Conservation (phyloP, 805 yeast genomes). For the Candida loeiensis region DNA sequence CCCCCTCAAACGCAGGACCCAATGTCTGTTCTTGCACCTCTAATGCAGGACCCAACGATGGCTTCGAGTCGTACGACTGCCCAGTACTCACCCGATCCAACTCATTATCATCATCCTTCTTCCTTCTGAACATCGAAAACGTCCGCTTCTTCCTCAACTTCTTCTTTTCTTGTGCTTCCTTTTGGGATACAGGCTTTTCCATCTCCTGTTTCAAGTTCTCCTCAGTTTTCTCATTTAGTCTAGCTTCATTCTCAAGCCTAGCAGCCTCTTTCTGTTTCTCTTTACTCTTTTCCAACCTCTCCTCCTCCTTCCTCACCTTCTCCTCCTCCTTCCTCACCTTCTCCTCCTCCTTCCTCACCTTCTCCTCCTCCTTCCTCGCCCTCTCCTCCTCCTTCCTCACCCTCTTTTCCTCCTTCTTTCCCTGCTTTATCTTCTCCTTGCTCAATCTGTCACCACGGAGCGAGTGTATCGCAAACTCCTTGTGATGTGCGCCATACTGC, state of each 20-base stretch:
- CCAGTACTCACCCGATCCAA: too few relatives aligned
- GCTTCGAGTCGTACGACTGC: background rate
- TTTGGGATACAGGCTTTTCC: too few relatives aligned
- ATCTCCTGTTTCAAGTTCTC: too few relatives aligned
- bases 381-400: constrained; percentile 6
- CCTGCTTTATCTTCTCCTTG: too few relatives aligned
- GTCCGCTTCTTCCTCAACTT: constrained; percentile 3
- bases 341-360: constrained; percentile 9
- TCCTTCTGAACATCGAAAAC: constrained; percentile 8
- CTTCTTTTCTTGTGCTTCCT: constrained; percentile 1
- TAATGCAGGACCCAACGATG: background rate
- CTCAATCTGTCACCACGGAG: constrained; percentile 15
- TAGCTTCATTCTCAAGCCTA: too few relatives aligned
- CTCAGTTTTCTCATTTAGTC: too few relatives aligned
- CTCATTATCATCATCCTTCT: too few relatives aligned
- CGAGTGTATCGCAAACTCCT: constrained; percentile 30
- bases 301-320: constrained; percentile 4
- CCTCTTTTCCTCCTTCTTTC: constrained; percentile 11
- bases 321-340: constrained; percentile 7
- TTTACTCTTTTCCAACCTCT: too few relatives aligned
- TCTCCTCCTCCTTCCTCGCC: constrained; percentile 11
- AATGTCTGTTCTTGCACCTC: background rate
- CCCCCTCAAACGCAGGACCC: background rate
- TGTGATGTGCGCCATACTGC: constrained; percentile 30
- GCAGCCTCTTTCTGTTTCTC: too few relatives aligned